phyloP scores from a whole-genome alignment of 2,329 filamentous ascomycete species.

The Paramyrothecium sp. region DNA sequence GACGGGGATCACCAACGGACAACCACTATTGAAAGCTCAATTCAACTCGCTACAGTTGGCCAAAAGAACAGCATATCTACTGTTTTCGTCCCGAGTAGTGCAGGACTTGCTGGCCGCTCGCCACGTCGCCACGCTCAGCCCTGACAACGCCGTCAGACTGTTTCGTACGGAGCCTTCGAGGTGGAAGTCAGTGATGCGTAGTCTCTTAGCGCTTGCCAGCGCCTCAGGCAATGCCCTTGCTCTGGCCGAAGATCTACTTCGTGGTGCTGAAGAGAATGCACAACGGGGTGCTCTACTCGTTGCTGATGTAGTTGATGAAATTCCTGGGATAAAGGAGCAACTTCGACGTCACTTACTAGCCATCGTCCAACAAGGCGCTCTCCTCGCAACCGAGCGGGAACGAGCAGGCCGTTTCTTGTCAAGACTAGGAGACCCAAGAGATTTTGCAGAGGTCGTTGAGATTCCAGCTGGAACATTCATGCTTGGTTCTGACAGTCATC shows the following conservation, averaged over 20 bases:
- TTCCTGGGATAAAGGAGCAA: not conserved
- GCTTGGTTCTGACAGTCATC: not conserved
- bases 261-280: not conserved
- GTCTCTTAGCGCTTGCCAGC: not conserved
- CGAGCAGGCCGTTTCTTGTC: not conserved
- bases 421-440: not conserved
- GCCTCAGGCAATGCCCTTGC: not conserved
- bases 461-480: not conserved
- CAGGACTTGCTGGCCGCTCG: not conserved
- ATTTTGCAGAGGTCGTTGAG: not conserved
- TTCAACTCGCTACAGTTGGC: not conserved
- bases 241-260: not conserved
- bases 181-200: not conserved
- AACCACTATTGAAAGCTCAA: not conserved
- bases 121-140: not conserved
- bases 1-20: not conserved
- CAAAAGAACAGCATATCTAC: not conserved
- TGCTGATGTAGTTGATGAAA: not conserved
- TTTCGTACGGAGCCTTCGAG: not conserved
- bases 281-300: not conserved
- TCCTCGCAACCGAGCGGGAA: not conserved
- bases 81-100: not conserved
- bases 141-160: not conserved
- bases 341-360: not conserved
- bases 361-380: not conserved